Conservation (phyloP, 164 flowering plant genomes). For the Echeveria elegans region DNA sequence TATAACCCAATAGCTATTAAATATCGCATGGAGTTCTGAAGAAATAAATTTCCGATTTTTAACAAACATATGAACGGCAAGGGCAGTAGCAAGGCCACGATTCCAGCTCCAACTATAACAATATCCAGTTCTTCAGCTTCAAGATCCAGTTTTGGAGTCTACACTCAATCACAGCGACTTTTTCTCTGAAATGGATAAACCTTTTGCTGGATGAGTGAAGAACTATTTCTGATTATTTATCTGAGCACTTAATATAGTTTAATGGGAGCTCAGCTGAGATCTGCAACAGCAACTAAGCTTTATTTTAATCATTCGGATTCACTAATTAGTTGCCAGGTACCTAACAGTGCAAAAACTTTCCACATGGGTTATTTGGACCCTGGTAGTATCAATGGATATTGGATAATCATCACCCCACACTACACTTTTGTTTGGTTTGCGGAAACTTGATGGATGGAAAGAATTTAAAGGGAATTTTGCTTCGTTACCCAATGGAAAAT, state of each 20-base stretch:
- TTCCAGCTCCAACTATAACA: constrained; percentile 10
- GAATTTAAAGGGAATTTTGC: too few relatives aligned
- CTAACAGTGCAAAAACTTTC: not conserved
- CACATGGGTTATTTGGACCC: not conserved
- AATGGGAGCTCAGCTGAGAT: not conserved
- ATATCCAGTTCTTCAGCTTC: constrained; percentile 9
- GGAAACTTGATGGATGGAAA: too few relatives aligned
- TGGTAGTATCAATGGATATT: not conserved
- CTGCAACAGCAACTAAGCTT: not conserved
- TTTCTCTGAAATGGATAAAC: not conserved
- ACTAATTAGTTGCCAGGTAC: not conserved
- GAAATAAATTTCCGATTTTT: not conserved
- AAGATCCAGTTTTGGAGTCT: not conserved
- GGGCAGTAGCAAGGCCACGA: constrained; percentile 13
- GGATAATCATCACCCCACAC: too few relatives aligned
- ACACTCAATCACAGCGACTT: not conserved
- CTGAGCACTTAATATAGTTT: not conserved
- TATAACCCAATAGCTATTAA: not conserved
- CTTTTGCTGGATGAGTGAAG: not conserved
- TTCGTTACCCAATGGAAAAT: too few relatives aligned
- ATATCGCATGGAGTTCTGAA: not conserved
- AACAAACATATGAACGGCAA: constrained; percentile 10
- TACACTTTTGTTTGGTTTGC: too few relatives aligned
- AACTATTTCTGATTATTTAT: not conserved
- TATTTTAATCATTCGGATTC: too few relatives aligned